Evolutionary conservation across 2,329 filamentous ascomycete genomes (phyloP).

Genomic region (Colletotrichum euphorbiae): DNA sequence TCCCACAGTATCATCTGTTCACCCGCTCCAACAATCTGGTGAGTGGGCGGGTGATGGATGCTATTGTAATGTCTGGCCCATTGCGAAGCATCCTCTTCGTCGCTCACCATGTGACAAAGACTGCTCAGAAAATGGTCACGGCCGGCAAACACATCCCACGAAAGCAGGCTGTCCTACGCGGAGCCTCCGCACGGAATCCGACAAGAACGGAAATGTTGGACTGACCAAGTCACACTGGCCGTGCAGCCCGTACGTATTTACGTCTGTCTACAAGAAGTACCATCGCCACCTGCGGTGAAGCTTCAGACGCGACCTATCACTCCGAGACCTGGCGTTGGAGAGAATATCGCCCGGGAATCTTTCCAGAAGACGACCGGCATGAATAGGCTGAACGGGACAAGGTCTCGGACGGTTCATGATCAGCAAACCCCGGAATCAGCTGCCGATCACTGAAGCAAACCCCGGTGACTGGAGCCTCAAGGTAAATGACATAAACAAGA

Average conservation of each 20-base stretch:
- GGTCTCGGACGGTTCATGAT: not conserved
- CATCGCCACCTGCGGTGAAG: not conserved
- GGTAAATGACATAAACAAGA: not conserved
- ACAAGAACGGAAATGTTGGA: not conserved
- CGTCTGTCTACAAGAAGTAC: too few species aligned
- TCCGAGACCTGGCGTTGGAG: not conserved
- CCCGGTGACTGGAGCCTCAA: not conserved
- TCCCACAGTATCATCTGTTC: too few species aligned
- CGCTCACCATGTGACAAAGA: too few species aligned
- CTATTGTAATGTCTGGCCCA: too few species aligned
- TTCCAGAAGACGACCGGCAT: not conserved
- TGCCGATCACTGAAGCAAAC: not conserved
- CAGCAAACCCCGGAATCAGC: constrained; percentile 1
- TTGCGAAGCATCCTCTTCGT: too few species aligned
- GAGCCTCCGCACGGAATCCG: not conserved
- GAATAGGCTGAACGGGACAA: too few species aligned
- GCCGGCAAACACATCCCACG: not conserved
- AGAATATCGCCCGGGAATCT: not conserved
- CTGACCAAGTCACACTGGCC: not conserved
- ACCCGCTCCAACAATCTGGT: too few species aligned
- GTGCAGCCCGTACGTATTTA: too few species aligned
- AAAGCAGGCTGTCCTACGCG: not conserved
- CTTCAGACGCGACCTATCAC: not conserved
- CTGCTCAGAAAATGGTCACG: not conserved
- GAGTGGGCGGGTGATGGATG: too few species aligned